These are phyloP conservation scores for Amylostereum chailletii DNA, from an alignment of 1,284 basidiomycete species.

Conservation along the genomic window DNA sequence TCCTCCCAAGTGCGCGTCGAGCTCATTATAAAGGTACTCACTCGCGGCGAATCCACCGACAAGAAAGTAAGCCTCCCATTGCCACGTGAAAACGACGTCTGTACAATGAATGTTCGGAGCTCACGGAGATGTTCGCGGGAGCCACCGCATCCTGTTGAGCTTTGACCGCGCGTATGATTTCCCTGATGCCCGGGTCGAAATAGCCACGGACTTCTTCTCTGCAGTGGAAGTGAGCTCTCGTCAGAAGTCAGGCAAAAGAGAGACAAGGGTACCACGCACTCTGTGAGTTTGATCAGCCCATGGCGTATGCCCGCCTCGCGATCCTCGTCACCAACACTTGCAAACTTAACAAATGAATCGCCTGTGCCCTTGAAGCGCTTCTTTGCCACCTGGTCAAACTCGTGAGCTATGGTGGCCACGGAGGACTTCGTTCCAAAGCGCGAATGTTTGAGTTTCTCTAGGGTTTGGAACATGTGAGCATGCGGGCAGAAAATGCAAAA, in stretches of 20 bases:
- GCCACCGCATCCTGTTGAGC: neutral
- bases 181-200: conserved; percentile 27
- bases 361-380: conserved; percentile 34
- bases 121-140: conserved; percentile 17
- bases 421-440: conserved; percentile 25
- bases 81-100: conserved; percentile 6
- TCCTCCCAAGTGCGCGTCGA: neutral
- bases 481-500: no score
- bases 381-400: conserved; percentile 46
- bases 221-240: neutral
- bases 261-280: neutral
- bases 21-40: neutral
- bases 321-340: conserved; percentile 36
- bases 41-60: neutral
- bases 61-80: conserved; percentile 18
- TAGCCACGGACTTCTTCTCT: conserved; percentile 32
- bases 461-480: conserved; percentile 11
- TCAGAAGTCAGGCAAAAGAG: neutral
- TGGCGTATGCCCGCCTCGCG: conserved; percentile 31
- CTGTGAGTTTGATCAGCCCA: conserved; percentile 33
- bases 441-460: conserved; percentile 24
- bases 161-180: conserved; percentile 29
- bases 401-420: conserved; percentile 31
- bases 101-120: neutral
- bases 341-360: conserved; percentile 41